Base-by-base conservation (phyloP, 2,329 filamentous ascomycete genomes). In the Paraconiothyrium brasiliense region DNA sequence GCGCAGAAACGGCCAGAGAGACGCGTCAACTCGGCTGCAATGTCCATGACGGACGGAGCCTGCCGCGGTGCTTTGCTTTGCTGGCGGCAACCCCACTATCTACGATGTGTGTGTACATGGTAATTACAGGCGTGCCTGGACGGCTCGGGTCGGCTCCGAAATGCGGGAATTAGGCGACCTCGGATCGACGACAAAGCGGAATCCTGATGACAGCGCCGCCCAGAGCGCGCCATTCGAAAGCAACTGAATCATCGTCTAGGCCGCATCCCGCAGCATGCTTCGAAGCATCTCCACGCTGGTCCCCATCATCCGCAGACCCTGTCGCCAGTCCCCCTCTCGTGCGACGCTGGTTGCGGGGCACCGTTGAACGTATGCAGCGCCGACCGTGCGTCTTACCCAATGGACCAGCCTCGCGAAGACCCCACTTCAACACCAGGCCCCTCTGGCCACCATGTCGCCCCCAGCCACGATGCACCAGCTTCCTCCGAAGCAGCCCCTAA, bases 381-480 rank as follows among this genome's bases (percentile, higher is more conserved):
- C 39, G 34, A 27, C 41, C 16, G 41, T 22, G 41, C 27, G 46
- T 48, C 46, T 32, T 10, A 39, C 41, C 54, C 13, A 30, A 57
- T 57, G 54, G 43, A 37, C 32, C 54, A 48, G 30, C 16, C 24
- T 32, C 37, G 14, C 2, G 24, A 14, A 34, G 11, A 20, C 16
- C 3, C 39, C 37, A 44, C 22, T 24, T 13, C 54, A 30, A 48
- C 37, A 44, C 56, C 55, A 57, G 56, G 39, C 56, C n/a, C 56
- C 54, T 47, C 54, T 24, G 37, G 56, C 47, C 48, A 4, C 34
- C 4, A 35, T 39, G 24, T n/a, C 22, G 20, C 35, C 7, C 4
- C 47, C 27, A 48, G 55, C 58, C 20, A 54, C 27, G 50, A 50
- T 22, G n/a, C 22, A 13, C 37, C 37, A 3, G 11, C 37, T 16